Base-by-base conservation (phyloP, 495 filamentous ascomycete species). In the Hypoxylon trugodes region DNA sequence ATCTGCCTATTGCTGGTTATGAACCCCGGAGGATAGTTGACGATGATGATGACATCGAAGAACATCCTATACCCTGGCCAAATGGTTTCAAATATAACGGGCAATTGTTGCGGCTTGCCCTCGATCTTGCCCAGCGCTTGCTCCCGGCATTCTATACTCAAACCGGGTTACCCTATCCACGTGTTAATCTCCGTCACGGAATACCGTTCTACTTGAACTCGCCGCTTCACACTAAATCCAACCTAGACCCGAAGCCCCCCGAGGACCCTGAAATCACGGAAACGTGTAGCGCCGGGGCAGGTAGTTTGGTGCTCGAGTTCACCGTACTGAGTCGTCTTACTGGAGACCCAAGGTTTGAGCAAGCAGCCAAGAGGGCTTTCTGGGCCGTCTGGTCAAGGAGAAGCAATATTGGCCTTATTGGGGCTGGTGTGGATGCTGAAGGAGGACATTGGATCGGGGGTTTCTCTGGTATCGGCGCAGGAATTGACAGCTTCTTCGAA, bases 401-500 rank as follows among this genome's bases (percentile, higher is more conserved):
- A 64, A 96, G 92, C 72, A 81, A 86, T 22, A 89, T 93, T 60
- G 93, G 90, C 1, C 81, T 98, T n/a, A 85, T 98, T 61, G 95
- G 93, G 2, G 88, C 91, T 53, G 93, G 93, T 3, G 89, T 98
- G 54, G 94, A 98, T 78, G 91, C 90, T 6, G 95, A 98, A 67
- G 89, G 84, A 24, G 95, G 95, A 0, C 84, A 90, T 58, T 98
- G 95, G 95, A 88, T 93, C 47, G 88, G 88, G 24, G 83, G 91
- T 5, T 93, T 89, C 70, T 85, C 94, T 16, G 95, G 96, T 12
- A 94, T 98, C 68, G 95, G 95, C 32, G 95, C 95, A 1, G 96
- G 95, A 13, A 89, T 96, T 63, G 95, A 98, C 74, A 97, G 93
- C 76, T 98, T 98, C 76, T 98, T 94, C 68, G 95, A 98, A 77